Evolutionary conservation across 352 stramenopile species (phyloP).

Genomic region (Phytopythium helicoides): DNA sequence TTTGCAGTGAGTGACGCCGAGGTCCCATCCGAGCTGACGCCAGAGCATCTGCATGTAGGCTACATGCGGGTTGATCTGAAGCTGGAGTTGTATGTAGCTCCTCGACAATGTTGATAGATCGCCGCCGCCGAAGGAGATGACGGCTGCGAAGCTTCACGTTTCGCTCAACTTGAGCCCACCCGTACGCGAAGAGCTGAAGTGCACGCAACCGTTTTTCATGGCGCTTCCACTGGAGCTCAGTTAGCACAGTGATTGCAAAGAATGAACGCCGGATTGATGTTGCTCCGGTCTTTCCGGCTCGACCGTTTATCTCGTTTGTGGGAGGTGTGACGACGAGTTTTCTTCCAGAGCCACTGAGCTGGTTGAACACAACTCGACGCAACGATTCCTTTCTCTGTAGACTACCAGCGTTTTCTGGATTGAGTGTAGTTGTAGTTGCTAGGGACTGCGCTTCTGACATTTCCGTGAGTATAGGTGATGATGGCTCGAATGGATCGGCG

Average conservation of each 20-base stretch:
- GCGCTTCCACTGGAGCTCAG: slow-evolving; percentile 32
- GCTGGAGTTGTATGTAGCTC: not conserved
- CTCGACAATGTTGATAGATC: slow-evolving; percentile 19
- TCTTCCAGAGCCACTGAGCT: too few species aligned
- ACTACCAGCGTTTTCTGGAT: too few species aligned
- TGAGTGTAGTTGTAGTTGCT: too few species aligned
- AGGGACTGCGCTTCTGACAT: too few species aligned
- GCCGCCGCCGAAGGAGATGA: slow-evolving; percentile 13
- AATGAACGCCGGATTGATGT: not conserved
- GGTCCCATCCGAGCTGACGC: not conserved
- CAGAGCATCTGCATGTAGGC: not conserved
- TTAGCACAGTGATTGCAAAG: slow-evolving; percentile 15
- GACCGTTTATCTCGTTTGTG: too few species aligned
- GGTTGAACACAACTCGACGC: too few species aligned
- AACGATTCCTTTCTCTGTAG: too few species aligned
- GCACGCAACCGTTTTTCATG: slow-evolving; percentile 43
- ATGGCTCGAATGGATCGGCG: not conserved
- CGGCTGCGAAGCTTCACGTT: slow-evolving; percentile 8
- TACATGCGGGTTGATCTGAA: too few species aligned
- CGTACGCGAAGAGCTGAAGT: slow-evolving; percentile 30
- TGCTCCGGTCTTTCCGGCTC: too few species aligned
- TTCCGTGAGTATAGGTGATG: too few species aligned
- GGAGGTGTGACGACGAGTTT: too few species aligned
- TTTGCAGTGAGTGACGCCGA: slow-evolving; percentile 35
- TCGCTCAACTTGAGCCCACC: slow-evolving; percentile 18